A percentile compares a stretch with the other conserved stretches of the same genome.
Evolutionary conservation across 2,329 filamentous ascomycete genomes (phyloP).

Genomic region (Alternaria longipes): DNA sequence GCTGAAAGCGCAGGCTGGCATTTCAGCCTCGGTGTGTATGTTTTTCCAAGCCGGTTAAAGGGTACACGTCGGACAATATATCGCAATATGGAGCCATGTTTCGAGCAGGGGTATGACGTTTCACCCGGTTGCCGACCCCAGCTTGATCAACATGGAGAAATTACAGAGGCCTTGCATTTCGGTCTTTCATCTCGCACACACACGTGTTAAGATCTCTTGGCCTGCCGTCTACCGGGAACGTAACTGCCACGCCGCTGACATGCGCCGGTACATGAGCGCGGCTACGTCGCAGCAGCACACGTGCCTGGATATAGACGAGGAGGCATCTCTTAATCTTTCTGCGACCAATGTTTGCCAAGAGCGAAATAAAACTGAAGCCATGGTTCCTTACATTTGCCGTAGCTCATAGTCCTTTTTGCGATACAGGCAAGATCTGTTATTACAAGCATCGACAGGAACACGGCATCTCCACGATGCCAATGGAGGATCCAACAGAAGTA

Average conservation of each 20-base stretch:
- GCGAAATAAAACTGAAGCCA: background rate
- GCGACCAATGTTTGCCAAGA: slow-evolving; percentile 7
- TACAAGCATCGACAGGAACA: background rate
- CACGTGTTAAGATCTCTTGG: slow-evolving; percentile 13
- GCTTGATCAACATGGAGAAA: slow-evolving; percentile 18
- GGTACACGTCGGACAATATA: slow-evolving; percentile 20
- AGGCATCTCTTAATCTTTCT: slow-evolving; percentile 6
- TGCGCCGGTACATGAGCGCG: slow-evolving; percentile 7
- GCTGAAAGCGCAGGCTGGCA: slow-evolving; percentile 11
- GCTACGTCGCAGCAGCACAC: background rate
- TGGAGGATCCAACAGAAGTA: background rate
- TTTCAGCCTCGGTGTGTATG: slow-evolving; percentile 12
- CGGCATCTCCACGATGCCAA: background rate
- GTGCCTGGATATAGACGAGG: slow-evolving; percentile 5
- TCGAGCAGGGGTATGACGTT: slow-evolving; percentile 19
- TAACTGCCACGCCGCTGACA: slow-evolving; percentile 8
- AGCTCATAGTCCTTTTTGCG: background rate
- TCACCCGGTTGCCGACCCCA: slow-evolving; percentile 18
- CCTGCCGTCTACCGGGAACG: slow-evolving; percentile 8
- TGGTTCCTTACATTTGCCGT: background rate
- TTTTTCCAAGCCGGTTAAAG: slow-evolving; percentile 23
- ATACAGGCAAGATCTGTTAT: slow-evolving; percentile 1
- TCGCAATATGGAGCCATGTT: slow-evolving; percentile 24
- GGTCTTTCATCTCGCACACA: slow-evolving; percentile 1
- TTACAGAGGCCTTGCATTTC: slow-evolving; percentile 11